Conservation (phyloP, 768 basidiomycete genomes). For the Boletus rufocinnamomeus region DNA sequence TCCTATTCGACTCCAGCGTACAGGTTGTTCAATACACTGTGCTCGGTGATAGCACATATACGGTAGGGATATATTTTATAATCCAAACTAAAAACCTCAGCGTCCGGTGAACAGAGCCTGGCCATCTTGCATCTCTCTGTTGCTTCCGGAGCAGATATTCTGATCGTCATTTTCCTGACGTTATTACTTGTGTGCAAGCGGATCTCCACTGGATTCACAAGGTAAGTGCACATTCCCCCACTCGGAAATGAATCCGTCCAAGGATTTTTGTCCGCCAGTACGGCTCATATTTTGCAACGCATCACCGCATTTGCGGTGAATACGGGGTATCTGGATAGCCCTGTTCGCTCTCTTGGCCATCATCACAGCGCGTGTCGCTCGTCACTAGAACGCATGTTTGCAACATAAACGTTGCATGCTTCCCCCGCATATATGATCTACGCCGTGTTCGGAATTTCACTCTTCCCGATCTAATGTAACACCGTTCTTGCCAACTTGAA, state of each 20-base stretch:
- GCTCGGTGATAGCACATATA: background rate
- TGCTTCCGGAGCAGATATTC: constrained; percentile 9
- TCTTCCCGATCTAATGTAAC: constrained; percentile 12
- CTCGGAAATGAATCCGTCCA: background rate
- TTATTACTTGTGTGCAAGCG: constrained; percentile 8
- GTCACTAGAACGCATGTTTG: background rate
- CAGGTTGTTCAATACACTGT: background rate
- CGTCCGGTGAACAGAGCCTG: background rate
- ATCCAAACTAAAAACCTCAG: background rate
- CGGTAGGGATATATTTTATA: background rate
- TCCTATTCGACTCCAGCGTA: background rate
- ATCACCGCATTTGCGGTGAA: constrained; percentile 6
- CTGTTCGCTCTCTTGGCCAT: constrained; percentile 44
- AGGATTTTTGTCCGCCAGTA: background rate
- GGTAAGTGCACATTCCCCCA: background rate
- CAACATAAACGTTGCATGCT: background rate
- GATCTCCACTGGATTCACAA: background rate
- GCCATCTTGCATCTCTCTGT: background rate
- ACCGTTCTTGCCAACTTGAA: constrained; percentile 17
- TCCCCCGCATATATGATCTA: background rate
- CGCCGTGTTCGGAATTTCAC: background rate
- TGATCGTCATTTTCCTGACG: constrained; percentile 5
- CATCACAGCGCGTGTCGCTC: constrained; percentile 46
- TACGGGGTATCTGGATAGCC: constrained; percentile 50
- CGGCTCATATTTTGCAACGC: constrained; percentile 2